phyloP scores from a whole-genome alignment of 148 eudicot species.

The Chenopodium formosanum region DNA sequence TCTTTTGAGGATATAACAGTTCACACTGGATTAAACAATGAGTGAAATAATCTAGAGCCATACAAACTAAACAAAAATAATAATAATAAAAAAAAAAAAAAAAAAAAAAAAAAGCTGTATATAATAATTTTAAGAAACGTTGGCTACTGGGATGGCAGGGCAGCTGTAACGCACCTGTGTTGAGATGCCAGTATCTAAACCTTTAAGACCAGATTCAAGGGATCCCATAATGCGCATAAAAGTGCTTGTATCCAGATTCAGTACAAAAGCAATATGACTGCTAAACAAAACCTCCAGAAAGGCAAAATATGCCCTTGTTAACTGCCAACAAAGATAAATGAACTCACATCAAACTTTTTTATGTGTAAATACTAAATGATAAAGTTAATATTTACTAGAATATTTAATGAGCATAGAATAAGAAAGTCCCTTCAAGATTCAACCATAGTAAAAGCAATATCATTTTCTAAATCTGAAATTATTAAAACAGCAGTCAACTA shows the following conservation, averaged over 20 bases:
- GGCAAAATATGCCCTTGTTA: slow-evolving; percentile 80
- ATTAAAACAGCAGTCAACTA: neutral
- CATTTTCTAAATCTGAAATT: neutral
- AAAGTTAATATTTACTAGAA: neutral
- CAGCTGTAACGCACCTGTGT: slow-evolving; percentile 60
- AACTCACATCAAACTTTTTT: slow-evolving; percentile 11
- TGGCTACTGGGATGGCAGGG: neutral
- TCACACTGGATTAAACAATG: neutral
- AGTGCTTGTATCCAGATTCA: slow-evolving; percentile 75
- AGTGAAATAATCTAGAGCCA: neutral
- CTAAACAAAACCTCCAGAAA: slow-evolving; percentile 87
- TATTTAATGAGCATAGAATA: neutral
- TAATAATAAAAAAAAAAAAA: too few species aligned
- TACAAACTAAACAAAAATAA: neutral
- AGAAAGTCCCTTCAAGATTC: neutral
- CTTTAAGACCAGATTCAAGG: slow-evolving; percentile 95
- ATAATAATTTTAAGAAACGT: neutral
- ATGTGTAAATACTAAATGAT: neutral
- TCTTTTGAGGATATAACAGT: neutral
- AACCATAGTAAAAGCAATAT: neutral
- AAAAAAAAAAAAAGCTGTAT: neutral
- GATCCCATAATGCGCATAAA: slow-evolving; percentile 85
- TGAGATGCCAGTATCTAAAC: slow-evolving; percentile 71
- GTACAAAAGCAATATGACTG: slow-evolving; percentile 64
- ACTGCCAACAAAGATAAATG: slow-evolving; percentile 45